Evolutionary conservation across 2,329 filamentous ascomycete species (phyloP), one percentile per base, ranked within the genome.

Genomic region (Dothideomycetes sp.): DNA sequence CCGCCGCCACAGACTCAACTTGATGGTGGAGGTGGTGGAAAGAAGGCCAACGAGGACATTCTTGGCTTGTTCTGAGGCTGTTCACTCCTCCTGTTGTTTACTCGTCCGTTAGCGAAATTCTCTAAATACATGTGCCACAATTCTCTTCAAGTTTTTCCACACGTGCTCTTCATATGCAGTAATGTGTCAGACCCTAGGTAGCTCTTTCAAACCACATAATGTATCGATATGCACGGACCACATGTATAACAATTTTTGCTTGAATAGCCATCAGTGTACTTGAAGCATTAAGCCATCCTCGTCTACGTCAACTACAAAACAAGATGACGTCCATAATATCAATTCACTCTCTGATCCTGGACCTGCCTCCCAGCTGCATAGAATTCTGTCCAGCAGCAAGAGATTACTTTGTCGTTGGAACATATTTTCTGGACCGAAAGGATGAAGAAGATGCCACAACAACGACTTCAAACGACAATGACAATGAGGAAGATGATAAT

Each of bases 341-440:
- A 5, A 57, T 70, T 22, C 57, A 62, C 35, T 74, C 73, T 3
- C 53, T 74, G 20, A 67, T 59, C 4, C 64, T 86, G 15, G 74
- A 83, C 38, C 65, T 83, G 0, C 83, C 83, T 4, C 84, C 84
- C 2, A 84, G 82, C 53, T 88, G 83, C 55, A 69, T 87, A n/a
- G 78, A 84, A 46, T 85, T 87, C 52, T 82, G 76, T 48, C 77
- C 78, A 1, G 59, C 62, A 1, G 56, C 76, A 44, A 73, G 76
- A 0, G 63, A 77, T 0, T 76, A 80, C 53, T 80, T 94, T 49
- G 68, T 93, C 0, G 73, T 94, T 33, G 89, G 88, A 27, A 94
- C 88, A 1, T 95, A 95, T 61, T 76, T 82, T 47, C 70, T 94
- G 19, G 68, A 86, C 47, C 70, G 70, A 29, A 55, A 54, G 22